phyloP scores from a whole-genome alignment of 306 rosid species.

The Cicer pinnatifidum region DNA sequence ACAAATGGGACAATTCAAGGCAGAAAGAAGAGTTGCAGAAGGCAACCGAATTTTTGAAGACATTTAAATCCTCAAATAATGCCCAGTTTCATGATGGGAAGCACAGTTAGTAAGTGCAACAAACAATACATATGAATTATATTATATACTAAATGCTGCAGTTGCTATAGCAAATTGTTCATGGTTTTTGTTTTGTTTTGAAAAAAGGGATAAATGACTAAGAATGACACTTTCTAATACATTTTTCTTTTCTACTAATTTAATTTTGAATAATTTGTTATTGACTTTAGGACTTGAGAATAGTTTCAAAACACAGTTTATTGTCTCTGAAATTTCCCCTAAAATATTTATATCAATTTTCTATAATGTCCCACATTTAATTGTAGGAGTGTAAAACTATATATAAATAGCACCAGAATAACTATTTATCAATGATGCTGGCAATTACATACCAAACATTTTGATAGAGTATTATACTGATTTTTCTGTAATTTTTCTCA shows the following conservation, averaged over 20 bases:
- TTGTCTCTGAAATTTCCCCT: background rate
- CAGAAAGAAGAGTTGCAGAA: slow-evolving; percentile 72
- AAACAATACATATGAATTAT: slow-evolving; percentile 1
- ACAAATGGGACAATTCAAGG: slow-evolving; percentile 81
- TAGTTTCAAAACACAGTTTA: background rate
- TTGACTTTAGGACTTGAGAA: background rate
- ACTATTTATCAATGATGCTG: background rate
- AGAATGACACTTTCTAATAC: too few species aligned
- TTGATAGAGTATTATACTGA: background rate
- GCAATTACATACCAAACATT: background rate
- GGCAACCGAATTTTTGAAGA: slow-evolving; percentile 69
- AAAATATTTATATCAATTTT: background rate
- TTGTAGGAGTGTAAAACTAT: background rate
- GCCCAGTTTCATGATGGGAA: slow-evolving; percentile 92
- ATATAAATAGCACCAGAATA: background rate
- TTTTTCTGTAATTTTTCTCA: slow-evolving; percentile 19
- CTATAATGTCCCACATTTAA: background rate
- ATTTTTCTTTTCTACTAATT: too few species aligned
- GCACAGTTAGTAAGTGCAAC: slow-evolving; percentile 60
- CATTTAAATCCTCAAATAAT: slow-evolving; percentile 87
- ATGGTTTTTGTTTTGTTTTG: background rate
- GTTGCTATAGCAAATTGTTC: background rate
- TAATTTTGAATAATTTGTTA: background rate
- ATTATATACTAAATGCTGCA: background rate
- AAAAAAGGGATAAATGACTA: background rate